These are phyloP conservation scores for Fomitopsis pinicola DNA, from an alignment of 1,284 basidiomycete genomes.

Conservation along the genomic window DNA sequence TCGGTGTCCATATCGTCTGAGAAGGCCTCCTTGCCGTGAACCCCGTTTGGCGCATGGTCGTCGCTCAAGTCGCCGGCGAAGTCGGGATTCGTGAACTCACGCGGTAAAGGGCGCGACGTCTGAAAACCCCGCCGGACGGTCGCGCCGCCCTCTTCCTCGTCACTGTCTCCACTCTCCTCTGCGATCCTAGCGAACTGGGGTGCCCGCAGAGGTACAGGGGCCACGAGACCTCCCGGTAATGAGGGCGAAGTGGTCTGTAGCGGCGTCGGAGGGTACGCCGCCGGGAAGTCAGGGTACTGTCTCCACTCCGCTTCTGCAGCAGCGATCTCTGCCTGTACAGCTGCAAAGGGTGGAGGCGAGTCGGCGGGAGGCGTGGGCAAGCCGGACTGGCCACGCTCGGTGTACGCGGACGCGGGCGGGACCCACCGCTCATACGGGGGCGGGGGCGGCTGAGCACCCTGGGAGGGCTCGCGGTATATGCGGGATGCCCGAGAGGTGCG, in stretches of 20 bases:
- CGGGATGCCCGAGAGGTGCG: not conserved
- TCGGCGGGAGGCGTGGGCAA: constrained; percentile 21
- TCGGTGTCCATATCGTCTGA: constrained; percentile 20
- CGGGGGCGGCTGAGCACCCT: constrained; percentile 6
- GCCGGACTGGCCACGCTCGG: constrained; percentile 14
- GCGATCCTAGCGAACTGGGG: constrained; percentile 25
- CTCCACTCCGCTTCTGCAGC: constrained; percentile 32
- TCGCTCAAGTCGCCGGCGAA: constrained; percentile 58
- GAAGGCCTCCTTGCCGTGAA: constrained; percentile 23
- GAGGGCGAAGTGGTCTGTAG: constrained; percentile 10
- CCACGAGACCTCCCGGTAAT: constrained; percentile 14
- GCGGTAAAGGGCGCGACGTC: constrained; percentile 60
- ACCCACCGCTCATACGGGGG: constrained; percentile 35
- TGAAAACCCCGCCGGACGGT: constrained; percentile 45
- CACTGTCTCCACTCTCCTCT: constrained; percentile 22
- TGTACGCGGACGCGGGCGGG: constrained; percentile 32
- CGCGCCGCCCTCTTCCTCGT: not conserved
- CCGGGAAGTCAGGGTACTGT: constrained; percentile 47
- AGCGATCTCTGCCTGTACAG: constrained; percentile 8
- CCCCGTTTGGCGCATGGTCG: constrained; percentile 26
- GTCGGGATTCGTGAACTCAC: constrained; percentile 54
- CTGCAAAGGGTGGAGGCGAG: constrained; percentile 10
- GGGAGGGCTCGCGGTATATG: constrained; percentile 7
- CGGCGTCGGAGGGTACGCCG: constrained; percentile 37
- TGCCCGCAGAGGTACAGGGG: constrained; percentile 16